These are phyloP conservation scores for Cladophialophora yegresii DNA, from an alignment of 2,329 filamentous ascomycete genomes.

Conservation along the genomic window DNA sequence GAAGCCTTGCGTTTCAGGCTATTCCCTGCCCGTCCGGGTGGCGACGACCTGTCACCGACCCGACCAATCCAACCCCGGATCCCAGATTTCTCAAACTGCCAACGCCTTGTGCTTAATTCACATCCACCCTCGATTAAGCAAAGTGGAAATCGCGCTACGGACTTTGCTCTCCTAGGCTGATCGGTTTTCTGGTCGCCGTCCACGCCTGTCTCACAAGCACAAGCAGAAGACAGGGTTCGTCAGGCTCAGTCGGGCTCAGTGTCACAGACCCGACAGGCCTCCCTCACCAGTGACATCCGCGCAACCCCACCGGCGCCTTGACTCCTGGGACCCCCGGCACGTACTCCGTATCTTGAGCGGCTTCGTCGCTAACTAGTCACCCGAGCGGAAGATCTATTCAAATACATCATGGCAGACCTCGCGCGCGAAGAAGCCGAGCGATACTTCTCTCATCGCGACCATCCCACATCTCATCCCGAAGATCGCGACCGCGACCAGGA, in stretches of 20 bases:
- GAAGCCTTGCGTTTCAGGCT: slow-evolving; percentile 24
- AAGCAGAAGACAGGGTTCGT: background rate
- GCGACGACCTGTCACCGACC: background rate
- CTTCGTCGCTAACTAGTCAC: slow-evolving; percentile 6
- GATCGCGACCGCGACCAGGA: slow-evolving; percentile 42
- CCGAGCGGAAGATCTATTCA: slow-evolving; percentile 8
- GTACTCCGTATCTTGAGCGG: background rate
- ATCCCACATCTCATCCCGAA: slow-evolving; percentile 46
- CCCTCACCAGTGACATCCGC: background rate
- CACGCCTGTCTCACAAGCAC: background rate
- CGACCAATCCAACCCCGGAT: background rate
- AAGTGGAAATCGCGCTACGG: slow-evolving; percentile 6
- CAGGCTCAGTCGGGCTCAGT: background rate
- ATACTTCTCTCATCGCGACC: slow-evolving; percentile 44
- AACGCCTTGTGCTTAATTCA: background rate
- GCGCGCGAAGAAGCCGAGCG: slow-evolving; percentile 53
- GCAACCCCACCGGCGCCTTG: background rate
- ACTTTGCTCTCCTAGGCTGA: background rate
- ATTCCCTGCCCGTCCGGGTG: slow-evolving; percentile 15
- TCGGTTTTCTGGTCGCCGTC: slow-evolving; percentile 1
- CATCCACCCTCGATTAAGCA: background rate
- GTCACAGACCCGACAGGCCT: background rate
- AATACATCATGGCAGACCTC: slow-evolving; percentile 44
- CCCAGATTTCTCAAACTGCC: slow-evolving; percentile 2
- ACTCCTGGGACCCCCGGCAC: background rate